A percentile compares a stretch with the other conserved stretches of the same genome.
Conservation (phyloP, 495 filamentous ascomycete genomes). For the Polyplosphaeria fusca region DNA sequence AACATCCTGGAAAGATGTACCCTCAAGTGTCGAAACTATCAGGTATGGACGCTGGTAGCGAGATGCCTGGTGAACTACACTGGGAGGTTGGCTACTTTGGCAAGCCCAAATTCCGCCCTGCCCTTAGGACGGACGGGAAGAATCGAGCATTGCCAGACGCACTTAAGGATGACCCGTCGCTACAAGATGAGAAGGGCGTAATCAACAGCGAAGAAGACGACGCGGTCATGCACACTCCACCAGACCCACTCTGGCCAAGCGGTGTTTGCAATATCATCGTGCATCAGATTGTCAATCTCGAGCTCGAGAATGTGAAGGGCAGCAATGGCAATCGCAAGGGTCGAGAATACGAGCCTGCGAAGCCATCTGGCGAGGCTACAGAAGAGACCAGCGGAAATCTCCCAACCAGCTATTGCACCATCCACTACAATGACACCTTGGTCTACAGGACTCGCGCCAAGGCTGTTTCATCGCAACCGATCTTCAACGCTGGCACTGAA, state of each 20-base stretch:
- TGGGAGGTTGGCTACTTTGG: slow-evolving; percentile 96
- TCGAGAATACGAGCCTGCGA: slow-evolving; percentile 85
- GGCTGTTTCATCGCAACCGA: slow-evolving; percentile 86
- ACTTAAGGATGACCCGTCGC: slow-evolving; percentile 66
- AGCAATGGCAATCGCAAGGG: slow-evolving; percentile 68
- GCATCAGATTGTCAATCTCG: slow-evolving; percentile 92
- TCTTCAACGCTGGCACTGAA: slow-evolving; percentile 95
- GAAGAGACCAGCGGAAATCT: slow-evolving; percentile 75
- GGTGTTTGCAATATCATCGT: slow-evolving; percentile 80
- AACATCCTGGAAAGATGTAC: slow-evolving; percentile 89
- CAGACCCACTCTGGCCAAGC: slow-evolving; percentile 89
- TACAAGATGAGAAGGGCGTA: slow-evolving; percentile 87
- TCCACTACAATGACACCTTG: slow-evolving; percentile 82
- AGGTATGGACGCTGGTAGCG: slow-evolving; percentile 74
- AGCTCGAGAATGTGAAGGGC: slow-evolving; percentile 77
- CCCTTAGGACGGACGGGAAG: slow-evolving; percentile 81
- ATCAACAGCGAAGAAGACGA: slow-evolving; percentile 73
- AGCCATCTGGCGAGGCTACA: slow-evolving; percentile 75
- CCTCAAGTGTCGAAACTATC: slow-evolving; percentile 80
- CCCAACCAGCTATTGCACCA: slow-evolving; percentile 88
- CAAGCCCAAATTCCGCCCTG: slow-evolving; percentile 79
- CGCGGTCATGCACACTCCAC: slow-evolving; percentile 82
- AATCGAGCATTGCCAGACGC: slow-evolving; percentile 68
- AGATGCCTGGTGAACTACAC: slow-evolving; percentile 88
- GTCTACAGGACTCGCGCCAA: slow-evolving; percentile 91